Evolutionary conservation across 805 yeast genomes (phyloP), one percentile per base, ranked within the genome.

Genomic region (Pichia phayaonensis): DNA sequence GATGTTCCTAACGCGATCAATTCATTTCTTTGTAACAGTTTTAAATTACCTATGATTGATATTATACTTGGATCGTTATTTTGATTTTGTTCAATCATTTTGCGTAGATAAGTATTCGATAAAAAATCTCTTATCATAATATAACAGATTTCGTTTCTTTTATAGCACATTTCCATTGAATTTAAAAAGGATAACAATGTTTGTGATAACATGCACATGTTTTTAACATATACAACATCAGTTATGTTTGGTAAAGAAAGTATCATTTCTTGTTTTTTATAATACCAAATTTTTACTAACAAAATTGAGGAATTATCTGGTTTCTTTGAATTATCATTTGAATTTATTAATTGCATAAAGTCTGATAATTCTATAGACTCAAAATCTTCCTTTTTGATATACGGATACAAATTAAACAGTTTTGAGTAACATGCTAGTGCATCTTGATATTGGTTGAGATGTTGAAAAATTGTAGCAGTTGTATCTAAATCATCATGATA

Each of bases 391-490:
- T 50, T 24, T 7, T 48, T 46, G 8, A 63, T 34, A n/a, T 34
- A 47, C 6, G 55, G 58, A 13, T 59, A 48, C 1, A n/a, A 21
- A 10, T 47, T 29, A 23, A 72, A 70, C 7, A 86, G 57, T 27
- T 68, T 70, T 31, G 76, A 75, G 55, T 80, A 83, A 22, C 76
- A 72, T 4, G 62, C 65, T 36, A 83, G 61, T 0, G 92, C 74
- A 47, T 86, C 90, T 26, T 83, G 84, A 24, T 71, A 64, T 23
- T 85, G 72, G 24, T 75, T 73, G 68, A 87, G 71, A 44, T 76
- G 76, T 49, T 75, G 45, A 49, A 54, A 60, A 34, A 76, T 59
- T 46, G 70, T 67, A 44, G 70, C 68, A 18, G 73, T 66, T 51
- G 70, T 72, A 8, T 44, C 27, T 13, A 54, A 43, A 46, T 60